phyloP scores from a whole-genome alignment of 2,329 filamentous ascomycete species.

The Monilinia laxa region DNA sequence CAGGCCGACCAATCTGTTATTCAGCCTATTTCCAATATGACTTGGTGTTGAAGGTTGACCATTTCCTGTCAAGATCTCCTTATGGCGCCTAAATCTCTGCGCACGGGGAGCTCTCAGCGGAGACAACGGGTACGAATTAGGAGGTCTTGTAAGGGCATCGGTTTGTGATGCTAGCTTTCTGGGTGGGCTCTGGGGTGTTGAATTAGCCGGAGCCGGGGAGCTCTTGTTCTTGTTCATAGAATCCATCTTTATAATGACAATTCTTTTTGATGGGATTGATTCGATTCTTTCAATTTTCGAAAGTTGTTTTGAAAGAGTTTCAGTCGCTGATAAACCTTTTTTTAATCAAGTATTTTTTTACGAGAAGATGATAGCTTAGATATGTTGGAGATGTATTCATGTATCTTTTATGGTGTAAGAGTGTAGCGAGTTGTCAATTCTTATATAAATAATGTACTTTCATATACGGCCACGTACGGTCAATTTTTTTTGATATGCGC shows the following conservation, averaged over 20 bases:
- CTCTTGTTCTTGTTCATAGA: background rate
- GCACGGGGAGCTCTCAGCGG: background rate
- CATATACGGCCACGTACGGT: background rate
- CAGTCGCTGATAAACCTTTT: background rate
- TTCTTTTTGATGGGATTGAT: background rate
- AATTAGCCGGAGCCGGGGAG: background rate
- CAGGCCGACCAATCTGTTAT: accelerated
- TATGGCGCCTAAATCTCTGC: background rate
- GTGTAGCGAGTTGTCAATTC: background rate
- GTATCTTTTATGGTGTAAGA: too few relatives aligned
- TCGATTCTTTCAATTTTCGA: background rate
- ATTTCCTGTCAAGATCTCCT: background rate
- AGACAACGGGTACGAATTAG: background rate
- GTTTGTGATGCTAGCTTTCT: accelerated
- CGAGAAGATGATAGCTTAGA: too few relatives aligned
- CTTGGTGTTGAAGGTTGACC: background rate
- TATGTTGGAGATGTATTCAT: too few relatives aligned
- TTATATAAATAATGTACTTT: background rate
- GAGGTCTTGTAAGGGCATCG: background rate
- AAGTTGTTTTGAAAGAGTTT: background rate
- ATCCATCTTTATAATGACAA: background rate
- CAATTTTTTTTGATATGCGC: background rate
- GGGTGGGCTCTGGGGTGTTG: accelerated
- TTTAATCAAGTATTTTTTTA: too few relatives aligned
- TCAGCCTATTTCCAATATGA: accelerated